Conservation (phyloP, 306 rosid species). For the Ochetophila trinervis region DNA sequence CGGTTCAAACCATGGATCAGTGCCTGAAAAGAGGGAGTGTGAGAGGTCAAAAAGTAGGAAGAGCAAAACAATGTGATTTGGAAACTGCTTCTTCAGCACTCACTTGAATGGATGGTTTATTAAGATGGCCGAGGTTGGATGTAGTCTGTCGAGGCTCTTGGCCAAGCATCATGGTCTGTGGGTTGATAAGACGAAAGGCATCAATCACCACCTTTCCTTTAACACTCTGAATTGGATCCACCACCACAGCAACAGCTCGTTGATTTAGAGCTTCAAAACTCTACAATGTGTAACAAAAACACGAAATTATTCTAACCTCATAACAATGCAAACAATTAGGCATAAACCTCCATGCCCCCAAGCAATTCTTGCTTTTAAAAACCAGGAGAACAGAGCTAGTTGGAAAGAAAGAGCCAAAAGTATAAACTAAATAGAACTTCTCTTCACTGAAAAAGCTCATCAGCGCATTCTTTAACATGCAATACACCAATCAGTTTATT, state of each 20-base stretch:
- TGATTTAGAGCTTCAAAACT: constrained; percentile 96
- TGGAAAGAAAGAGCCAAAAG: too few relatives aligned
- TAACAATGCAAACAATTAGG: neutral
- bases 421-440: too few relatives aligned
- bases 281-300: constrained; percentile 33
- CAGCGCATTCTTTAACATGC: neutral
- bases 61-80: constrained; percentile 1
- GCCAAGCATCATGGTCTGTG: constrained; percentile 95
- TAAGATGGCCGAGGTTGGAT: constrained; percentile 90
- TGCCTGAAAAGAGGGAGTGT: constrained; percentile 50
- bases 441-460: neutral
- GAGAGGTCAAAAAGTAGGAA: constrained; percentile 23
- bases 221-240: constrained; percentile 95
- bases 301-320: neutral
- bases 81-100: constrained; percentile 22
- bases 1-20: constrained; percentile 91
- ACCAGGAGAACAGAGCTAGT: too few relatives aligned
- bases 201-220: constrained; percentile 97
- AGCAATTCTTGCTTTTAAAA: too few relatives aligned
- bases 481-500: neutral
- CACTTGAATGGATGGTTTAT: constrained; percentile 96
- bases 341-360: neutral
- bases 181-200: constrained; percentile 91
- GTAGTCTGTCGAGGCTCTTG: constrained; percentile 96
- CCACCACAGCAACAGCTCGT: constrained; percentile 96